A percentile compares a stretch with the other conserved stretches of the same genome.
Conservation (phyloP, 768 basidiomycete genomes). For the Kwoniella sp. region DNA sequence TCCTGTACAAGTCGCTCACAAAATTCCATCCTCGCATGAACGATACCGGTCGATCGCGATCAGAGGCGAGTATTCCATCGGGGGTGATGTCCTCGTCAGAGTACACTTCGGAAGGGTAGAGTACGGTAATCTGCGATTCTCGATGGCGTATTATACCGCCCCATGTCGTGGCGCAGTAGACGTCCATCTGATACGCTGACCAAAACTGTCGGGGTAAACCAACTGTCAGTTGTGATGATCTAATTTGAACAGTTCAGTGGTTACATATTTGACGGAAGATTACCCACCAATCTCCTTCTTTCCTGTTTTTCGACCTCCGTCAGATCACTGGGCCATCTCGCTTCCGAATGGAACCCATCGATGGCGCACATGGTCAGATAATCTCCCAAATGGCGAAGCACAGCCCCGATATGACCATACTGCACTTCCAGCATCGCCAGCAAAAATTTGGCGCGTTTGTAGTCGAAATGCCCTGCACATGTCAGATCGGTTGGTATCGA, state of each 20-base stretch:
- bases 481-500: constrained; percentile 34
- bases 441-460: constrained; percentile 38
- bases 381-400: constrained; percentile 36
- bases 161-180: constrained; percentile 45
- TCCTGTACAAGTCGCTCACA: constrained; percentile 44
- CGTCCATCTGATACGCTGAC: constrained; percentile 41
- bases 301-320: constrained; percentile 41
- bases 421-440: constrained; percentile 42
- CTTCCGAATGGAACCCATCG: constrained; percentile 44
- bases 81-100: constrained; percentile 40
- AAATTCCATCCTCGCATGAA: constrained; percentile 50
- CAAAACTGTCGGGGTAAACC: constrained; percentile 35
- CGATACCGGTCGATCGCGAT: constrained; percentile 17
- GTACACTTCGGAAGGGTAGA: constrained; percentile 46
- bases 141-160: constrained; percentile 40
- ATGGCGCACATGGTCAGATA: constrained; percentile 35
- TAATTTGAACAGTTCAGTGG: not conserved
- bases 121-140: constrained; percentile 42
- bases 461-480: constrained; percentile 37
- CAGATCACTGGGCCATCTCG: constrained; percentile 39
- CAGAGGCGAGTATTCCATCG: constrained; percentile 7
- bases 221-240: too few species aligned
- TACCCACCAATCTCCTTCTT: constrained; percentile 43
- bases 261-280: not conserved
- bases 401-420: constrained; percentile 32